Evolutionary conservation across 441 rosid genomes (phyloP).

Genomic region (Mallotus repandus): DNA sequence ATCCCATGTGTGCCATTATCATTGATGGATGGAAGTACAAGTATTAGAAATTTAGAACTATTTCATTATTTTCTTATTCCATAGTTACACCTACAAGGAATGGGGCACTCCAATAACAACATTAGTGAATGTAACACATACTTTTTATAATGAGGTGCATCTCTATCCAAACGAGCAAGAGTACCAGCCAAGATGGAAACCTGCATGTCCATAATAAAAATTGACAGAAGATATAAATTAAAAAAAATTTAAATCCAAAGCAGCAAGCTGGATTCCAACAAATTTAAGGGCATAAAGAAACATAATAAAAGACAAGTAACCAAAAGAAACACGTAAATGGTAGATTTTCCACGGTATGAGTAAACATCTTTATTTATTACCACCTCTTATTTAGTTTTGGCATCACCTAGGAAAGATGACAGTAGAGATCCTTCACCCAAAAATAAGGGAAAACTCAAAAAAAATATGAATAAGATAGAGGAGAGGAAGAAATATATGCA

Average conservation of each 20-base stretch:
- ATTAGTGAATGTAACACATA: constrained; percentile 29
- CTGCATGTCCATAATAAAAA: constrained; percentile 35
- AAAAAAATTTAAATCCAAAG: background rate
- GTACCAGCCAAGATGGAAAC: constrained; percentile 98
- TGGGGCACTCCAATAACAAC: background rate
- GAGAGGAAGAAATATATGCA: too few species aligned
- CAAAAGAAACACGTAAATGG: background rate
- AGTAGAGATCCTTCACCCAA: background rate
- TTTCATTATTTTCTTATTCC: background rate
- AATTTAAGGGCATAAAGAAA: background rate
- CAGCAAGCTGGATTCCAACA: background rate
- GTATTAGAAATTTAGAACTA: background rate
- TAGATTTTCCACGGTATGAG: background rate
- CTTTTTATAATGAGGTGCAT: constrained; percentile 93
- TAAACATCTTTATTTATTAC: background rate
- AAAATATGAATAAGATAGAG: background rate
- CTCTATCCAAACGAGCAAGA: constrained; percentile 95
- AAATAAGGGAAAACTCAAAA: background rate
- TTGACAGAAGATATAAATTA: background rate
- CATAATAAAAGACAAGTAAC: background rate
- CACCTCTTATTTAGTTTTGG: background rate
- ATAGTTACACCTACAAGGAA: background rate
- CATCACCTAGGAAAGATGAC: background rate
- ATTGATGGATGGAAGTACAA: background rate
- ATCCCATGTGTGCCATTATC: background rate